Base-by-base conservation (phyloP, 2,329 filamentous ascomycete genomes). In the Exophiala sp. region DNA sequence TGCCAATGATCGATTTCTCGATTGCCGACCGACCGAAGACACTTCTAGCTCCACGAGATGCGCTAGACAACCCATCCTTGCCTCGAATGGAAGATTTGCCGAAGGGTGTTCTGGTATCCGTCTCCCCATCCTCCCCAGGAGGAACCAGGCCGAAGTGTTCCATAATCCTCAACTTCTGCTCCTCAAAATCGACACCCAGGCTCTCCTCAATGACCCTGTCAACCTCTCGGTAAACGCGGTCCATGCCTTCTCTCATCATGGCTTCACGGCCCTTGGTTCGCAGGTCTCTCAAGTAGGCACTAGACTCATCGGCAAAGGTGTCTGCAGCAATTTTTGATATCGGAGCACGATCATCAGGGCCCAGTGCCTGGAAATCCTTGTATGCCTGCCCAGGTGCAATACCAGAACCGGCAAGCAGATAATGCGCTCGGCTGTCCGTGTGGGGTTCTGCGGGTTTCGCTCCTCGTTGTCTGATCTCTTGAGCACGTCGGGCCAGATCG, bases 121-220 rank as follows among this genome's bases (percentile, higher is more conserved):
- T 10, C 5, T 10, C 24, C 24, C 24, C 67, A 32, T 8, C 43
- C 60, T 37, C 34, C 50, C 63, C 55, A 13, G 44, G 40, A 11
- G 69, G 67, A 6, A 73, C 75, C 13, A 98, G 85, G 11, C 93
- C 93, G 67, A 98, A 97, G 68, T 98, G 93, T 63, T 95, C 83
- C 69, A 96, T 97, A 57, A 98, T 95, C 58, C 83, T 83, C 68
- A 86, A 88, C 56, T 91, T 84, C 71, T 97, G 91, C 13, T 86
- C 84, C 61, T 96, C 90, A 90, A 93, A 97, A 66, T 97, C 89
- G 73, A 95, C 84, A 23, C 89, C 88, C 43, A 97, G 83, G 64
- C 95, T 94, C 62, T 96, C 90, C 66, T 97, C 90, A 48, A 98
- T 76, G 66, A 95, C 97, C 53, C 81, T 79, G 66, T 98, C 90